Conservation (phyloP, 202 grass and related monocot species). For the Musa balbisiana region DNA sequence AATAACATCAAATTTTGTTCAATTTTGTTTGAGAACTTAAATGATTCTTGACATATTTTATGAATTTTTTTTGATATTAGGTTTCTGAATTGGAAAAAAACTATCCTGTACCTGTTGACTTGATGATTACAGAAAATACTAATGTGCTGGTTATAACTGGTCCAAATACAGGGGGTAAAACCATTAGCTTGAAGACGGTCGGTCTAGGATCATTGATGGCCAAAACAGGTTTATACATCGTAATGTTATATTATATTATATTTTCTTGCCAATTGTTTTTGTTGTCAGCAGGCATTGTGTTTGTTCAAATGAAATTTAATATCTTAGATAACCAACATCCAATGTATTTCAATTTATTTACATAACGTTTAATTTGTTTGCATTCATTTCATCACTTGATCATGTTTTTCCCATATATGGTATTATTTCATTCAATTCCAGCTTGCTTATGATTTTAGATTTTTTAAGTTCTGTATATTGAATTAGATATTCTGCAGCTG, state of each 20-base stretch:
- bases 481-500: too few species aligned
- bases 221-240: conserved; percentile 45
- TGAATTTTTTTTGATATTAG: conserved; percentile 28
- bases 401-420: too few species aligned
- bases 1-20: neutral
- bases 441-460: too few species aligned
- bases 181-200: conserved; percentile 78
- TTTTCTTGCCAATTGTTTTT: conserved; percentile 6
- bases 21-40: neutral
- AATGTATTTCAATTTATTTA: neutral
- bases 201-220: conserved; percentile 71
- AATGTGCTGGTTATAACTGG: conserved; percentile 72
- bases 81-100: conserved; percentile 53
- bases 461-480: too few species aligned
- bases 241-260: neutral
- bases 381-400: too few species aligned
- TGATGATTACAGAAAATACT: conserved; percentile 62
- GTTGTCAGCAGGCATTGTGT: conserved; percentile 8
- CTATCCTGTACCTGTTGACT: conserved; percentile 56
- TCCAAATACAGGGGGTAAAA: conserved; percentile 79
- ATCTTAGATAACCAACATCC: neutral
- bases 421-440: too few species aligned
- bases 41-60: neutral
- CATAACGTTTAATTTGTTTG: neutral
- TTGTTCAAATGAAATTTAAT: neutral